phyloP scores from a whole-genome alignment of 2,329 filamentous ascomycete species.

The Curvularia hawaiiensis region DNA sequence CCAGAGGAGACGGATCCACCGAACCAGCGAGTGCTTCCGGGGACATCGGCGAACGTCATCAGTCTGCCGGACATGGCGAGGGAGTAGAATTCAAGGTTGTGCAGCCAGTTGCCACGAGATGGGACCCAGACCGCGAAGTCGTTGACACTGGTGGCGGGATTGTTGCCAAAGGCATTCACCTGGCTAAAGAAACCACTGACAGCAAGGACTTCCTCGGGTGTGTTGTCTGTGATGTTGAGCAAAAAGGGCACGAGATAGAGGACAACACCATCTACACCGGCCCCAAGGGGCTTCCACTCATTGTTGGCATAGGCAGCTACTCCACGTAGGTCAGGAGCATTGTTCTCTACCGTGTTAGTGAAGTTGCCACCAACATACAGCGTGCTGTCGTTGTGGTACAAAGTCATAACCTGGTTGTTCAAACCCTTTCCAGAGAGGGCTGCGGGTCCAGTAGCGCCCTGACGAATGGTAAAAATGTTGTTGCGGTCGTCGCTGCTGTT shows the following conservation, averaged over 20 bases:
- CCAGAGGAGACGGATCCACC: constrained; percentile 83
- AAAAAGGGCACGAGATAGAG: constrained; percentile 74
- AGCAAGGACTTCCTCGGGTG: constrained; percentile 74
- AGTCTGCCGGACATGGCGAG: constrained; percentile 75
- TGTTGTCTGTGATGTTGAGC: constrained; percentile 74
- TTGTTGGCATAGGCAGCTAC: constrained; percentile 75
- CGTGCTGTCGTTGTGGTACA: constrained; percentile 68
- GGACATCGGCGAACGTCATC: constrained; percentile 70
- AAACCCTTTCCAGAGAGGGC: constrained; percentile 73
- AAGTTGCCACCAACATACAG: constrained; percentile 84
- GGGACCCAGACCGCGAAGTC: constrained; percentile 94
- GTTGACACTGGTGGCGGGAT: constrained; percentile 64
- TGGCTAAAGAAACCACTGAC: constrained; percentile 80
- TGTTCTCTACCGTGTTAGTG: constrained; percentile 69
- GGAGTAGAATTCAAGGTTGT: constrained; percentile 69
- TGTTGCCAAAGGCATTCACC: constrained; percentile 70
- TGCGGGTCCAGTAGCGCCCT: constrained; percentile 63
- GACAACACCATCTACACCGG: constrained; percentile 83
- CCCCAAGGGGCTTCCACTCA: constrained; percentile 78
- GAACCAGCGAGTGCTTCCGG: constrained; percentile 67
- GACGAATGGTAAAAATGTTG: constrained; percentile 75
- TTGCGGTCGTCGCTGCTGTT: constrained; percentile 62
- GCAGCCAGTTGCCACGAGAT: constrained; percentile 83
- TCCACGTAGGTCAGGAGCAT: constrained; percentile 69
- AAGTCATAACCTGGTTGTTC: constrained; percentile 75